Evolutionary conservation across 352 stramenopile genomes (phyloP).

Genomic region (Phytopythium delawarense): DNA sequence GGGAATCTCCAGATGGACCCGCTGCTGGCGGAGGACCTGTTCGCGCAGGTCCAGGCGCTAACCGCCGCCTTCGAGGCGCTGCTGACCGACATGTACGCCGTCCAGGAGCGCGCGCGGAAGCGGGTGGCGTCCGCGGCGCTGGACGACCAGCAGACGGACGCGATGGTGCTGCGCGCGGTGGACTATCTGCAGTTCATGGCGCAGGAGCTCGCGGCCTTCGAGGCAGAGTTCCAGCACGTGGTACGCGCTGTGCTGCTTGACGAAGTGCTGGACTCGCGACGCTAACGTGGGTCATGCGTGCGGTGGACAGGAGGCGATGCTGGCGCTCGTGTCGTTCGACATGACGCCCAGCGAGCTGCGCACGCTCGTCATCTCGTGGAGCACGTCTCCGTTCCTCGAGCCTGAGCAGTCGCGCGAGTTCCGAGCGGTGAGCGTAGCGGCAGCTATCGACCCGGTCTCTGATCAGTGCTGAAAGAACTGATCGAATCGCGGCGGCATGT

Average conservation of each 20-base stretch:
- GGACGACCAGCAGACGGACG: slow-evolving; percentile 5
- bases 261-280: background rate
- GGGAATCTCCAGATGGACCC: slow-evolving; percentile 50
- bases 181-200: slow-evolving; percentile 76
- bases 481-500: background rate
- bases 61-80: slow-evolving; percentile 42
- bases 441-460: background rate
- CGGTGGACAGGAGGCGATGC: slow-evolving; percentile 48
- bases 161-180: slow-evolving; percentile 28
- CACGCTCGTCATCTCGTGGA: slow-evolving; percentile 81
- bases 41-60: slow-evolving; percentile 51
- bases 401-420: slow-evolving; percentile 40
- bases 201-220: slow-evolving; percentile 61
- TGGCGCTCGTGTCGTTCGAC: slow-evolving; percentile 65
- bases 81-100: slow-evolving; percentile 52
- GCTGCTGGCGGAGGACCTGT: slow-evolving; percentile 65
- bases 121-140: slow-evolving; percentile 1
- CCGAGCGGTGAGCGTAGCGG: slow-evolving; percentile 37
- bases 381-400: slow-evolving; percentile 73
- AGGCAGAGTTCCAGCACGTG: slow-evolving; percentile 81
- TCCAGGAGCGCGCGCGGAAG: slow-evolving; percentile 33
- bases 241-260: slow-evolving; percentile 24
- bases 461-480: too few relatives aligned
- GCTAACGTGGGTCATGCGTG: background rate
- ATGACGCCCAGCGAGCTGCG: slow-evolving; percentile 64